These are phyloP conservation scores for Backusella westeae DNA, from an alignment of 192 early-diverging fungal species.

Conservation along the genomic window DNA sequence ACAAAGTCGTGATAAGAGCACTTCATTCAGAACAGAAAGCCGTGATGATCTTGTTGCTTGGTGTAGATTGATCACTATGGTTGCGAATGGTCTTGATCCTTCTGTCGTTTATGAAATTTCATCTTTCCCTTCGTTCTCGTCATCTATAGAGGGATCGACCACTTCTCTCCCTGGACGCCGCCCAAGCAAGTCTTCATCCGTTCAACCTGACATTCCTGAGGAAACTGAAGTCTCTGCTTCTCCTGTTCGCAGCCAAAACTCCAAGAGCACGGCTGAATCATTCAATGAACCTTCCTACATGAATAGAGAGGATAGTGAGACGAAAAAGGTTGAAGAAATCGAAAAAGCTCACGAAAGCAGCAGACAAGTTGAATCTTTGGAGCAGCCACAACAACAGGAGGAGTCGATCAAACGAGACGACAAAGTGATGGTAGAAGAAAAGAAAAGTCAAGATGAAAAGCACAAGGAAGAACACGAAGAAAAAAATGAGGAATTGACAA, in stretches of 20 bases:
- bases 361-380: neutral
- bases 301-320: neutral
- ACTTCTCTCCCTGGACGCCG: neutral
- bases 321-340: neutral
- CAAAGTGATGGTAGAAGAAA: neutral
- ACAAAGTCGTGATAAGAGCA: slow-evolving; percentile 8
- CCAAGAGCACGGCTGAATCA: neutral
- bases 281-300: slow-evolving; percentile 9
- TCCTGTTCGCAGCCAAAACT: neutral
- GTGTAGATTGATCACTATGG: slow-evolving; percentile 1
- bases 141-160: neutral
- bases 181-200: neutral
- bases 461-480: no score
- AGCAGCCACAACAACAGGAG: neutral
- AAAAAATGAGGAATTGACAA: neutral
- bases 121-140: neutral
- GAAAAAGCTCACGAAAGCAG: neutral
- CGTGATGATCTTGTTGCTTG: slow-evolving; percentile 4
- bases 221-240: neutral
- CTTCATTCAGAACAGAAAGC: neutral
- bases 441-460: neutral
- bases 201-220: neutral
- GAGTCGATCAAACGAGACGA: neutral
- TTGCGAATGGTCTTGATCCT: neutral
- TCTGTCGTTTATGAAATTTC: neutral